Evolutionary conservation across 2,329 filamentous ascomycete genomes (phyloP).

Genomic region (Diaporthe amygdali): DNA sequence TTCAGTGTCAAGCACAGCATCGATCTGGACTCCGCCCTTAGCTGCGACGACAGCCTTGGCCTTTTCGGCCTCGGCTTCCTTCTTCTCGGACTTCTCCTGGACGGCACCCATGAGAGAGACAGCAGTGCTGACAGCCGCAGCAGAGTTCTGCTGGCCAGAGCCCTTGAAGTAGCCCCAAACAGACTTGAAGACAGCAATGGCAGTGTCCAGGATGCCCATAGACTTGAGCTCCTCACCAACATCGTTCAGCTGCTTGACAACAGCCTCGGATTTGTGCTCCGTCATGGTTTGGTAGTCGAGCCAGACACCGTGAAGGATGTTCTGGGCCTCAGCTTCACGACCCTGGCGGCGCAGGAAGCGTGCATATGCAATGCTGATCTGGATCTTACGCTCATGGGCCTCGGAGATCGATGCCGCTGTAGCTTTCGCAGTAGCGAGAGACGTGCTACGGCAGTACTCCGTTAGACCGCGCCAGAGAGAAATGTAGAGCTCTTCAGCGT

Average conservation of each 20-base stretch:
- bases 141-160: constrained; percentile 26
- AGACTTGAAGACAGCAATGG: constrained; percentile 28
- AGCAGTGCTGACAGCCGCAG: constrained; percentile 25
- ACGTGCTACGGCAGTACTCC: constrained; percentile 27
- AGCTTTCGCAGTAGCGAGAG: constrained; percentile 7
- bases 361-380: constrained; percentile 28
- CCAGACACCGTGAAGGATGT: constrained; percentile 29
- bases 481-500: constrained; percentile 30
- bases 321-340: constrained; percentile 27
- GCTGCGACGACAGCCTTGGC: constrained; percentile 17
- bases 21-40: constrained; percentile 20
- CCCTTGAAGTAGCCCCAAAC: constrained; percentile 29
- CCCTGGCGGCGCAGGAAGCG: constrained; percentile 27
- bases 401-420: constrained; percentile 24
- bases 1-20: constrained; percentile 18
- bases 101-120: constrained; percentile 24
- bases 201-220: constrained; percentile 27
- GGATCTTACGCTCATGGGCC: constrained; percentile 29
- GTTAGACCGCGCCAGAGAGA: constrained; percentile 30
- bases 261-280: constrained; percentile 24
- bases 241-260: constrained; percentile 27
- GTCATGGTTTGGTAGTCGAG: constrained; percentile 28
- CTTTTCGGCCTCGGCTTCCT: constrained; percentile 24
- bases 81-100: constrained; percentile 24
- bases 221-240: constrained; percentile 28